Conservation (phyloP, 2,329 filamentous ascomycete genomes). For the Emmonsiellopsis sp. region DNA sequence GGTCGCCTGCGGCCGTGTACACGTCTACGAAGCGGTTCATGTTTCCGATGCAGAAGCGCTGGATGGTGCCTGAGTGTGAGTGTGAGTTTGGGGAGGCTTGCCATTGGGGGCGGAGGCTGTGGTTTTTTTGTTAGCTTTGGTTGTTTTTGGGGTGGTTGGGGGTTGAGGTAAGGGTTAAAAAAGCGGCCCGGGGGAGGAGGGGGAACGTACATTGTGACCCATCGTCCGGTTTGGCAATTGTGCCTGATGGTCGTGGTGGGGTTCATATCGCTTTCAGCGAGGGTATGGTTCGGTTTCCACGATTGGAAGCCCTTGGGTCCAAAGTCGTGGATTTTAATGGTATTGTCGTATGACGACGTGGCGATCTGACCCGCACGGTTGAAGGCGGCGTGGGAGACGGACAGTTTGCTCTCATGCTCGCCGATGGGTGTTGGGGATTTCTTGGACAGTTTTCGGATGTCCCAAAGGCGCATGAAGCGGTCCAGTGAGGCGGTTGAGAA, state of each 20-base stretch:
- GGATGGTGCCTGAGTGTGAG: conserved; percentile 53
- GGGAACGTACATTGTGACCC: conserved; percentile 67
- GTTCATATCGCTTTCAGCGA: conserved; percentile 55
- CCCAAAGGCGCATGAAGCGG: conserved; percentile 84
- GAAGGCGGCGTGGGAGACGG: conserved; percentile 88
- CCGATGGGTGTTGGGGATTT: conserved; percentile 62
- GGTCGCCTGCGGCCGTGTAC: conserved; percentile 70
- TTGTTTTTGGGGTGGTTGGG: not conserved
- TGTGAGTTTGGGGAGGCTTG: conserved; percentile 54
- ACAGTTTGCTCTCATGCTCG: conserved; percentile 71
- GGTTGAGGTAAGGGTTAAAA: not conserved
- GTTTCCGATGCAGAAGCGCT: conserved; percentile 87
- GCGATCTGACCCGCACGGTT: conserved; percentile 75
- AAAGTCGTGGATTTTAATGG: conserved; percentile 84
- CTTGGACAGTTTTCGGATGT: conserved; percentile 63
- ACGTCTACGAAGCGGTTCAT: conserved; percentile 98
- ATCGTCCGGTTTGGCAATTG: conserved; percentile 92
- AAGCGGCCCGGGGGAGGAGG: conserved; percentile 15
- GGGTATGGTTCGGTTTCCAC: conserved; percentile 50
- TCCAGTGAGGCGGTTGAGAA: conserved; percentile 85
- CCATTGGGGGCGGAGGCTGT: conserved; percentile 73
- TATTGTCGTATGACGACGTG: conserved; percentile 91
- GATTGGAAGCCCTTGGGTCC: conserved; percentile 43
- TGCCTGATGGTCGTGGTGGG: conserved; percentile 64
- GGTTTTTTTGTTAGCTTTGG: not conserved